Evolutionary conservation across 306 rosid species (phyloP).

Genomic region (Trichosanthes cucumerina): DNA sequence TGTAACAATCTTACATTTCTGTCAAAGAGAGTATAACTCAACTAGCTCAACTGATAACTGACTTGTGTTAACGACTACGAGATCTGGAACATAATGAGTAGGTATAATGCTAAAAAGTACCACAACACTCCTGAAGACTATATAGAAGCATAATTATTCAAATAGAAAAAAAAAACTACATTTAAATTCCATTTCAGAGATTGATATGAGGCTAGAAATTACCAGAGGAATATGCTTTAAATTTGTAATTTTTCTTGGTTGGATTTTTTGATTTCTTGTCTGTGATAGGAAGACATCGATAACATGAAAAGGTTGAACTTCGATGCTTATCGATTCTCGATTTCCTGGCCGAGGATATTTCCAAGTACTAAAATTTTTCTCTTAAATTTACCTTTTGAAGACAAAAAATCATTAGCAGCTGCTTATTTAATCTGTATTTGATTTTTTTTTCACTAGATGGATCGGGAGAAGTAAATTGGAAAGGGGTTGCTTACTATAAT

Average conservation of each 20-base stretch:
- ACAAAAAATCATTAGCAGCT: background rate
- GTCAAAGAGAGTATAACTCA: too few species aligned
- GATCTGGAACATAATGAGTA: too few species aligned
- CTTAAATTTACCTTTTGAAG: too few species aligned
- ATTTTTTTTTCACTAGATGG: constrained; percentile 37
- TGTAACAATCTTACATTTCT: background rate
- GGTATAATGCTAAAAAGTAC: too few species aligned
- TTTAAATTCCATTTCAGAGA: background rate
- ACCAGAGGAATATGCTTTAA: background rate
- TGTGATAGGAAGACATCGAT: constrained; percentile 63
- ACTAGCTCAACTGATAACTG: too few species aligned
- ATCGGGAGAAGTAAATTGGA: constrained; percentile 69
- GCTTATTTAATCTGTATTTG: background rate
- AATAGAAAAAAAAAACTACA: too few species aligned
- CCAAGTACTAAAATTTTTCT: constrained; percentile 34
- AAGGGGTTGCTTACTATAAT: constrained; percentile 86
- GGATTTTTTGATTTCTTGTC: background rate
- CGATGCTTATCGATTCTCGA: constrained; percentile 83
- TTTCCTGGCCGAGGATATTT: constrained; percentile 87
- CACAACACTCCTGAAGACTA: too few species aligned
- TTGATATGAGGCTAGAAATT: too few species aligned
- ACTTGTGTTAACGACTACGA: too few species aligned
- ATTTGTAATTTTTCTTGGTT: background rate
- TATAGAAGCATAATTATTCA: too few species aligned
- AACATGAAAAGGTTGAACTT: constrained; percentile 45